Evolutionary conservation across 2,329 filamentous ascomycete species (phyloP).

Genomic region (Aschersonia sp.): DNA sequence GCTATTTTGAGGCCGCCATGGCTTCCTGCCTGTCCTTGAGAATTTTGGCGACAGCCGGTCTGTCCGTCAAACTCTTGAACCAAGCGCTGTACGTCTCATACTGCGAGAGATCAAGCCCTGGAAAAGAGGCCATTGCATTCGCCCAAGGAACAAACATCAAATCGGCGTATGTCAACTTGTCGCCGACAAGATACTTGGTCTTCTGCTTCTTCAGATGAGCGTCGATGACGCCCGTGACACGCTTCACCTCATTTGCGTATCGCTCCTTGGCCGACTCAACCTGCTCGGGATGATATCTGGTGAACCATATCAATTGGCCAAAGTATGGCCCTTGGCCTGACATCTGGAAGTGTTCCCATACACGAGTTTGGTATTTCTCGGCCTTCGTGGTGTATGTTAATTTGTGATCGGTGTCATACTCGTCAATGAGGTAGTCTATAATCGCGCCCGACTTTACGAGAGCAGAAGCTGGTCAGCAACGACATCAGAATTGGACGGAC

Average conservation of each 20-base stretch:
- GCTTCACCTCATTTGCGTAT: constrained; percentile 14
- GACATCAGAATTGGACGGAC: no score
- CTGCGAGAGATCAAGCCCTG: background rate
- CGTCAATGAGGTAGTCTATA: constrained; percentile 11
- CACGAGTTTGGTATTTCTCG: constrained; percentile 6
- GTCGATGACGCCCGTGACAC: constrained; percentile 14
- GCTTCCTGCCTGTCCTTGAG: constrained; percentile 2
- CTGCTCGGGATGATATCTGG: constrained; percentile 8
- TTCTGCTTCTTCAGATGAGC: constrained; percentile 8
- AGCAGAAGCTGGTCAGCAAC: background rate
- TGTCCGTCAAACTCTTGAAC: constrained; percentile 1
- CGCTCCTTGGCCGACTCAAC: constrained; percentile 13
- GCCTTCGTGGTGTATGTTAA: constrained; percentile 4
- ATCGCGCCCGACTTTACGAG: constrained; percentile 9
- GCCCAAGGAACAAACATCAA: constrained; percentile 11
- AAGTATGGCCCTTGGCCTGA: constrained; percentile 16
- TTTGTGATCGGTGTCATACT: constrained; percentile 8
- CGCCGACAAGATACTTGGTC: constrained; percentile 9
- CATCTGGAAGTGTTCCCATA: constrained; percentile 9
- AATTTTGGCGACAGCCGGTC: constrained; percentile 2
- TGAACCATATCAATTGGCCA: constrained; percentile 12
- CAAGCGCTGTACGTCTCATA: constrained; percentile 3
- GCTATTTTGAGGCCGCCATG: constrained; percentile 12
- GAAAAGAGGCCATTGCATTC: background rate
- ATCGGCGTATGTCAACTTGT: constrained; percentile 12